These are phyloP conservation scores for Setaria viridis DNA, from an alignment of 202 grass and related monocot species.

Conservation along the genomic window DNA sequence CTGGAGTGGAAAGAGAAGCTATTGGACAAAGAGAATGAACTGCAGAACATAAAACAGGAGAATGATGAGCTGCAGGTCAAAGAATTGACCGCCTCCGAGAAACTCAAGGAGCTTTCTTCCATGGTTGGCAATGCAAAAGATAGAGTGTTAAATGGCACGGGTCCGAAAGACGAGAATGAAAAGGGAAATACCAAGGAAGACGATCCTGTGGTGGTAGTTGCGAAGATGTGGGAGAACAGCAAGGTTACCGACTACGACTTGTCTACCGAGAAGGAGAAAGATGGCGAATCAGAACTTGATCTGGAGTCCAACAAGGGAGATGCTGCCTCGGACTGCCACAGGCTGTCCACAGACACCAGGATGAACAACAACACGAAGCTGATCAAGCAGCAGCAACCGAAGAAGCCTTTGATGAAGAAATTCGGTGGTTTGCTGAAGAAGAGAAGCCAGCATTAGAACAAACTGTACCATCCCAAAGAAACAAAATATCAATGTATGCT, in stretches of 20 bases:
- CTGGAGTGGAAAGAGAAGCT: constrained; percentile 60
- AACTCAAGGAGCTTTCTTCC: constrained; percentile 50
- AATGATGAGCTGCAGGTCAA: constrained; percentile 51
- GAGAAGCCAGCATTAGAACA: constrained; percentile 49
- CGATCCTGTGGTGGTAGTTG: constrained; percentile 46
- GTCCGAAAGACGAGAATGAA: constrained; percentile 40
- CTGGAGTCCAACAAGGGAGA: constrained; percentile 56
- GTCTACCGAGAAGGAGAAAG: constrained; percentile 55
- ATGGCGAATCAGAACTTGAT: constrained; percentile 59
- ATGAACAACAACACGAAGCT: constrained; percentile 35
- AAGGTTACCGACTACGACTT: constrained; percentile 45
- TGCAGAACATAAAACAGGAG: constrained; percentile 45
- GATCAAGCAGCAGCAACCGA: constrained; percentile 50
- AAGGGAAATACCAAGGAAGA: constrained; percentile 59
- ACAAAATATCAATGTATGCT: background rate
- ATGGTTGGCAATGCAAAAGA: constrained; percentile 48
- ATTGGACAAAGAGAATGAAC: constrained; percentile 56
- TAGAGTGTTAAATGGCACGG: constrained; percentile 36
- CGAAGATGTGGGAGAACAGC: constrained; percentile 64
- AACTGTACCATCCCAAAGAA: background rate
- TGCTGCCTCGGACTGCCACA: constrained; percentile 32
- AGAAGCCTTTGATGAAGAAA: constrained; percentile 59
- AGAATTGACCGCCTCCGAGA: constrained; percentile 46
- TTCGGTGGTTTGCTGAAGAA: constrained; percentile 61
- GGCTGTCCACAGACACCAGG: constrained; percentile 34